Evolutionary conservation across 1,284 basidiomycete species (phyloP).

Genomic region (Macrocystidia cucumis): DNA sequence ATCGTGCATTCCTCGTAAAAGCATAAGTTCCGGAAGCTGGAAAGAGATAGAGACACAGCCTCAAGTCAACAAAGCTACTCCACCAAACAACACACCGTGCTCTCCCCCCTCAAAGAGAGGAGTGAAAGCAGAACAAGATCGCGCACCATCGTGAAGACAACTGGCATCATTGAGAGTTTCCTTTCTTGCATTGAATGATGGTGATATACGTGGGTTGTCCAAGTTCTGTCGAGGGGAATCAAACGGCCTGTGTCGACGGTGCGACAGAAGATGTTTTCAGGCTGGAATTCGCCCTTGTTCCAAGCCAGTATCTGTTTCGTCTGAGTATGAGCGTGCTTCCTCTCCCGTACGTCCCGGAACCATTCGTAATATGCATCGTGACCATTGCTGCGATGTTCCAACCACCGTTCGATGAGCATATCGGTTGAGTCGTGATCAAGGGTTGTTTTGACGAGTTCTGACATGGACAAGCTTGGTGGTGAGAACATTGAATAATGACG

Average conservation of each 20-base stretch:
- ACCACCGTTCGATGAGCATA: conserved; percentile 74
- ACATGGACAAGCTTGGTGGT: conserved; percentile 58
- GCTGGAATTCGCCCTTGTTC: conserved; percentile 70
- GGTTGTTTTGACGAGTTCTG: conserved; percentile 67
- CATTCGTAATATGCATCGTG: conserved; percentile 67
- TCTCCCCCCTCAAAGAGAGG: conserved; percentile 6
- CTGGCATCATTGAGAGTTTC: conserved; percentile 67
- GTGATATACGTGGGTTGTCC: conserved; percentile 72
- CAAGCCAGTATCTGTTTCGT: conserved; percentile 57
- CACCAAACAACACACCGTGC: too few species aligned
- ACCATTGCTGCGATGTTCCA: conserved; percentile 52
- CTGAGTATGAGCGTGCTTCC: conserved; percentile 43
- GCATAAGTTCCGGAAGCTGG: conserved; percentile 69
- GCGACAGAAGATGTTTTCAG: conserved; percentile 68
- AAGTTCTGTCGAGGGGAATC: conserved; percentile 69
- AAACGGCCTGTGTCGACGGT: conserved; percentile 68
- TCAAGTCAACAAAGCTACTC: too few species aligned
- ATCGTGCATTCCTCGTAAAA: conserved; percentile 71
- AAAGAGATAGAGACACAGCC: conserved; percentile 16
- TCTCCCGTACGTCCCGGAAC: conserved; percentile 60
- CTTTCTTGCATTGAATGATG: conserved; percentile 65
- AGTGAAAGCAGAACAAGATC: conserved; percentile 11
- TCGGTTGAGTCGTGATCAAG: conserved; percentile 67
- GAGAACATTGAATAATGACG: conserved; percentile 56
- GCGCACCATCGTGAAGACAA: conserved; percentile 59